Percentiles rank a stretch among this genome's conserved stretches.
These are phyloP conservation scores for Stropharia rugosoannulata DNA, from an alignment of 768 basidiomycete genomes.

Conservation along the genomic window DNA sequence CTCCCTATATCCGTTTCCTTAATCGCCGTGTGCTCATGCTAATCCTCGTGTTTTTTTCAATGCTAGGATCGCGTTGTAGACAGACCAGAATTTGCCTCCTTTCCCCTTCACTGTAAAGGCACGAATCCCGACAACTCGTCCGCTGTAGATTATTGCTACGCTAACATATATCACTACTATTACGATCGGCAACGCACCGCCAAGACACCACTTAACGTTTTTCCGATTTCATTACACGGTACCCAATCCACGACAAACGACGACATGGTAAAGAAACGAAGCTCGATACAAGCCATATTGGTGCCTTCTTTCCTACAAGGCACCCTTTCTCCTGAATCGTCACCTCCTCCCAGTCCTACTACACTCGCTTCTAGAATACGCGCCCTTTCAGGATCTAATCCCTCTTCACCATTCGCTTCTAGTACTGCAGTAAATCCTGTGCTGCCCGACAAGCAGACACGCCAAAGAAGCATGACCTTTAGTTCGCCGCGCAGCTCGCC, in stretches of 20 bases:
- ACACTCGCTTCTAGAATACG: constrained; percentile 20
- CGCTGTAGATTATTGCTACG: constrained; percentile 9
- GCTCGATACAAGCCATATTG: constrained; percentile 53
- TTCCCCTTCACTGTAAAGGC: constrained; percentile 1
- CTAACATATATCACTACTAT: constrained; percentile 17
- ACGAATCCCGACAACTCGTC: not conserved
- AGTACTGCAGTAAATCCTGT: not conserved
- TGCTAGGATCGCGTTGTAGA: constrained; percentile 17
- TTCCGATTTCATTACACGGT: not conserved
- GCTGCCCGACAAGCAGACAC: not conserved
- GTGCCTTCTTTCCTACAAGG: constrained; percentile 44
- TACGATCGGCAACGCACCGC: constrained; percentile 3
- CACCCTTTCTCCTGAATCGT: constrained; percentile 22
- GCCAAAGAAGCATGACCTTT: constrained; percentile 16
- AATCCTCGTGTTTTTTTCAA: constrained; percentile 13
- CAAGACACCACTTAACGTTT: not conserved
- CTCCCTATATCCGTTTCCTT: constrained; percentile 2
- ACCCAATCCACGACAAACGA: constrained; percentile 2
- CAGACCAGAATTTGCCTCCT: constrained; percentile 8
- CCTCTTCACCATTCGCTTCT: constrained; percentile 6
- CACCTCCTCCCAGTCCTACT: constrained; percentile 19
- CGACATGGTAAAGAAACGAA: constrained; percentile 42
- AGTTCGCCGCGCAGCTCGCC: constrained; percentile 30
- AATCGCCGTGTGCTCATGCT: constrained; percentile 13
- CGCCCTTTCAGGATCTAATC: constrained; percentile 22